Base-by-base conservation (phyloP, 306 rosid genomes). In the Coriaria nepalensis region DNA sequence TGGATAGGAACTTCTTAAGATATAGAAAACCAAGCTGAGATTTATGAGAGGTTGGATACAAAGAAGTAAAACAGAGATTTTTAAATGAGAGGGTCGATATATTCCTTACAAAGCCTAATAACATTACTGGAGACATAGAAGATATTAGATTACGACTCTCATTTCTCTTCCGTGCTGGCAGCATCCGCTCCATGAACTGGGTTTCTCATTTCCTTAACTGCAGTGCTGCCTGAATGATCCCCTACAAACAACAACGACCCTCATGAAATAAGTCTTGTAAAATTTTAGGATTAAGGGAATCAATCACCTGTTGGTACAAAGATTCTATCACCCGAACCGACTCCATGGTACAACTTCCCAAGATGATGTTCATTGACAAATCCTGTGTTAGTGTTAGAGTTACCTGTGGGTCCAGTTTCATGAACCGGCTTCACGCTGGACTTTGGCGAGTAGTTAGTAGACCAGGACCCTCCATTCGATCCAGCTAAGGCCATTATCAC, bases 401-500 rank as follows among this genome's bases (percentile, higher is more conserved):
- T 20, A 13, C 72, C 55, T 33, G 70, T 73, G 57, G 49, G 35
- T 63, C 65, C 73, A 59, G 56, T 54, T 44, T 84, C 93, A 51
- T 62, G 66, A n/a, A 64, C 69, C 2, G 46, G 69, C 67, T 73
- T 73, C 35, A 6, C 67, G 45, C 68, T 40, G 47, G 93, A 67
- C 66, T 90, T 90, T 44, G 78, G 79, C 0, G 85, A 82, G 66
- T 68, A 77, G 47, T 79, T 76, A 32, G 98, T 79, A 47, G 98
- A 90, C 95, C 98, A 90, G 49, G 95, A 90, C 47, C 92, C 98
- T 43, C 98, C 98, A 37, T 81, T 90, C 64, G 98, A 90, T 47
- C 95, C 95, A 13, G 98, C 98, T 45, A 90, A 75, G 64, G 94
- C 79, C 95, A 90, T 85, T 81, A 90, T 90, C 54, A 90, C 75